Evolutionary conservation across 179 eudicot genomes (phyloP), one percentile per base, ranked within the genome.

Genomic region (Heliamphora pulchella): DNA sequence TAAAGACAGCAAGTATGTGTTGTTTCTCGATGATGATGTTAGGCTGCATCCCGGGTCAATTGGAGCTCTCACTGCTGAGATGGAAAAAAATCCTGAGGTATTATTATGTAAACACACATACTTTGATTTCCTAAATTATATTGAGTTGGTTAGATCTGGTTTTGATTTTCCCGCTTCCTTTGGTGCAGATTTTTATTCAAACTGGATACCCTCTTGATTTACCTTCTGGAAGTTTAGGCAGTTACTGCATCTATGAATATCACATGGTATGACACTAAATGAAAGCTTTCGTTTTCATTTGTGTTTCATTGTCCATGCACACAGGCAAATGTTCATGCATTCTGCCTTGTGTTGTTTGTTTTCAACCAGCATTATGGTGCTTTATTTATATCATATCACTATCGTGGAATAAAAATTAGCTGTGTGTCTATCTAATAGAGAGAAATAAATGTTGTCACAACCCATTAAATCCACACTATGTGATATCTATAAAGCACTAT

Each of bases 191-290:
- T 77, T 96, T 96, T 84, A 96, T 96, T 80, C 98, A 96, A 89
- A 96, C 99, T 44, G 99, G 99, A 80, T 96, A 96, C 81, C 99
- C 97, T 54, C 97, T 94, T 78, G 98, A 94, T 86, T 88, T 96
- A 74, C 99, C 99, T 65, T 96, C 99, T 75, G 98, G 99, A 88
- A 96, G 97, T 87, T 87, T 96, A 84, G 99, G 99, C 82, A 92
- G 99, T 81, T 96, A 96, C 82, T 96, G 99, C 78, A 96, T 96
- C 78, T 96, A 96, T 80, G 98, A 94, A 83, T 96, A 94, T 86
- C 99, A 96, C 89, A 96, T 94, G 99, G 98, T 94, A 90, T 63
- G 86, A 5, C 51, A 41, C 82, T 64, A 11, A 13, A 8, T 58
- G 10, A 44, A 61, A 48, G 61, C 53, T 57, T 11, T 66, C 20